Evolutionary conservation across 768 basidiomycete species (phyloP).

Genomic region (Rossbeevera mucosa): DNA sequence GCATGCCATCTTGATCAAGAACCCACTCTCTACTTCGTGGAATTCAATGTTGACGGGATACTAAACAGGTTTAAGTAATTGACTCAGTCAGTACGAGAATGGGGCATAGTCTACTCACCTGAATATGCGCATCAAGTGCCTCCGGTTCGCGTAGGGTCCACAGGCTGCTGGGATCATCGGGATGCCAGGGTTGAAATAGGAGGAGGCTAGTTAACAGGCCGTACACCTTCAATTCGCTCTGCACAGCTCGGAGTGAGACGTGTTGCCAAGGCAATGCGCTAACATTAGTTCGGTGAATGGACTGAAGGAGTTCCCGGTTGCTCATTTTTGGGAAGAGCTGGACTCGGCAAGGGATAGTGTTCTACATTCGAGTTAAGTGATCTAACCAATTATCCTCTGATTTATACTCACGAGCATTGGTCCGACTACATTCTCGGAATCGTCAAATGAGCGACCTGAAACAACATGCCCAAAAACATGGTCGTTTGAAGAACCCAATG

Average conservation of each 20-base stretch:
- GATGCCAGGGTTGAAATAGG: conserved; percentile 36
- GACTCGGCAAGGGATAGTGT: conserved; percentile 43
- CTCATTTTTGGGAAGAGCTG: conserved; percentile 19
- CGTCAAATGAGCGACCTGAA: conserved; percentile 39
- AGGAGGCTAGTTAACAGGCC: conserved; percentile 42
- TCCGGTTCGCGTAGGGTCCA: conserved; percentile 22
- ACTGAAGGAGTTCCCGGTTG: conserved; percentile 34
- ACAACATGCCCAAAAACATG: conserved; percentile 45
- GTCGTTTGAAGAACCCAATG: conserved; percentile 25
- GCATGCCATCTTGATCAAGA: conserved; percentile 36
- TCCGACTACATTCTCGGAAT: conserved; percentile 42
- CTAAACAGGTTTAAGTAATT: conserved; percentile 20
- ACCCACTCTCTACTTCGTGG: conserved; percentile 28
- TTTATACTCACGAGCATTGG: conserved; percentile 40
- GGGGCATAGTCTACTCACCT: conserved; percentile 26
- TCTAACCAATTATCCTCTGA: background rate
- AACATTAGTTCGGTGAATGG: conserved; percentile 37
- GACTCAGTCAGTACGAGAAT: conserved; percentile 1
- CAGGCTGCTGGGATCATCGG: background rate
- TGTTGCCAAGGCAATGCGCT: conserved; percentile 42
- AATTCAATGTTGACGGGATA: conserved; percentile 44
- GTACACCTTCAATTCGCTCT: conserved; percentile 29
- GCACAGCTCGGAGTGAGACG: conserved; percentile 40
- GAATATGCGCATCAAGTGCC: conserved; percentile 19
- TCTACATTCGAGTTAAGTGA: conserved; percentile 26